These are phyloP conservation scores for Byssothecium circinans DNA, from an alignment of 2,329 filamentous ascomycete species.

Conservation along the genomic window DNA sequence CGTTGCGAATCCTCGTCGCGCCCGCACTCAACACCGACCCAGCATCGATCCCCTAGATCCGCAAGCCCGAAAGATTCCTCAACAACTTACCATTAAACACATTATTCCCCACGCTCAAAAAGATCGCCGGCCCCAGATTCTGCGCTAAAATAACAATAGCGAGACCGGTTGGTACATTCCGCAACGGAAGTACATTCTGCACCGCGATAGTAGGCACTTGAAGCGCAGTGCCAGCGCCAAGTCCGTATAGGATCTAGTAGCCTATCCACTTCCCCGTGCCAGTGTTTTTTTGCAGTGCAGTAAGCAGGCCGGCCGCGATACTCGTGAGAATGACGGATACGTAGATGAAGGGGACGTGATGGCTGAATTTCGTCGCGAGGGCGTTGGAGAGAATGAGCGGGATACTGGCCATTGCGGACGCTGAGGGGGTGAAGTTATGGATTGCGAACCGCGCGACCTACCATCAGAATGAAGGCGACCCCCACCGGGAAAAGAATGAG, in stretches of 20 bases:
- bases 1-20: constrained; percentile 5
- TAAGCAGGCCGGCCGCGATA: constrained; percentile 46
- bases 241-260: constrained; percentile 49
- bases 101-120: constrained; percentile 46
- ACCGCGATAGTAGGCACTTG: constrained; percentile 6
- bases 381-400: constrained; percentile 36
- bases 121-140: constrained; percentile 43
- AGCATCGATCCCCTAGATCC: background rate
- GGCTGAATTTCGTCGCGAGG: constrained; percentile 34
- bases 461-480: constrained; percentile 31
- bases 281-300: constrained; percentile 41
- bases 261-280: constrained; percentile 47
- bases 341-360: constrained; percentile 46
- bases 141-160: constrained; percentile 44
- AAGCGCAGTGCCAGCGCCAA: constrained; percentile 35
- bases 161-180: constrained; percentile 43
- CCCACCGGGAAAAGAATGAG: background rate
- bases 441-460: too few species aligned
- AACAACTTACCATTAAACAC: constrained; percentile 31
- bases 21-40: constrained; percentile 8
- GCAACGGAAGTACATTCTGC: constrained; percentile 10
- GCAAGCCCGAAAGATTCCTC: background rate
- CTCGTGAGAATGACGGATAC: constrained; percentile 18
- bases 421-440: constrained; percentile 31
- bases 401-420: constrained; percentile 41